Conservation (phyloP, 75 land plant species). For the Chamaecyparis obtusa region DNA sequence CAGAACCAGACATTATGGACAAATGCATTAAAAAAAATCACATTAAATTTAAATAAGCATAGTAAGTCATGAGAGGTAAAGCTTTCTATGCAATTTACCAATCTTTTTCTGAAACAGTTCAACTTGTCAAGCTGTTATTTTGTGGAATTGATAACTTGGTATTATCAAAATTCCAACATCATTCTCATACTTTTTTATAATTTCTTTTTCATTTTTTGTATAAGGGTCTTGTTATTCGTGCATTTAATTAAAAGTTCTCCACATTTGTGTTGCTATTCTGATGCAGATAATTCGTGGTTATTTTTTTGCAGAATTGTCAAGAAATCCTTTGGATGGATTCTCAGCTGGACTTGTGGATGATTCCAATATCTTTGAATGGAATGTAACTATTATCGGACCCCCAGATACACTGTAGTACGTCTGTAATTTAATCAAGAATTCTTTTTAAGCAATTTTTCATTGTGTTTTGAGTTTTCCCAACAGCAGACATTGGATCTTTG, state of each 20-base stretch:
- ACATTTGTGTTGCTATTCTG: not conserved
- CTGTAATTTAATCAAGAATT: not conserved
- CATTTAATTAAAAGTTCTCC: not conserved
- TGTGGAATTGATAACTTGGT: slow-evolving; percentile 1
- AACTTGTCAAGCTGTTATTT: not conserved
- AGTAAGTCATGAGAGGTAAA: not conserved
- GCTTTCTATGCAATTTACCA: not conserved
- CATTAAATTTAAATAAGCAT: not conserved
- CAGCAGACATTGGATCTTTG: not conserved
- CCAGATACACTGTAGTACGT: slow-evolving; percentile 75
- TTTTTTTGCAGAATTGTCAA: slow-evolving; percentile 39
- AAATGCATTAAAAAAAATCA: not conserved
- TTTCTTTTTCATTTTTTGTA: not conserved
- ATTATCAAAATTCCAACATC: not conserved
- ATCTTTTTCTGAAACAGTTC: not conserved
- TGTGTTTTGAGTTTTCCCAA: not conserved
- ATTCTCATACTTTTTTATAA: not conserved
- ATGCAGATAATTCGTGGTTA: not conserved
- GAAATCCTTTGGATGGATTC: slow-evolving; percentile 68
- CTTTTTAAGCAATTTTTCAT: not conserved
- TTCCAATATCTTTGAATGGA: slow-evolving; percentile 69
- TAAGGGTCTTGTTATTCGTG: not conserved
- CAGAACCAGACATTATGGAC: not conserved
- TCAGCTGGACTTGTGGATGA: slow-evolving; percentile 73
- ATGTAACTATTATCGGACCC: slow-evolving; percentile 69